Base-by-base conservation (phyloP, 2,329 filamentous ascomycete genomes). In the Colletotrichum acutatum region DNA sequence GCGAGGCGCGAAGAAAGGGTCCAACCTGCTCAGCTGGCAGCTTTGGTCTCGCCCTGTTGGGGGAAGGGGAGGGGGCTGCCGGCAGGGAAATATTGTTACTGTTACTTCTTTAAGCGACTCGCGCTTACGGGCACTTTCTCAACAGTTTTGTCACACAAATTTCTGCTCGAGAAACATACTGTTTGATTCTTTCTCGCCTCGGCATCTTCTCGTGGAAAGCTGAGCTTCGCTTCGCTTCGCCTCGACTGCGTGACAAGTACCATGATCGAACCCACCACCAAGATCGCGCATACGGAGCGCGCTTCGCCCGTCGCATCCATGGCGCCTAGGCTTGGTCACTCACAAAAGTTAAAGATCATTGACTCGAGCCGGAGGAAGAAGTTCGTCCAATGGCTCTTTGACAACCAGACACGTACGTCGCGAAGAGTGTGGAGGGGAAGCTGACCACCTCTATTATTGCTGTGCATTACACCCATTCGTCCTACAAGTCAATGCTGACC, bases 11-110 rank as follows among this genome's bases (percentile, higher is more conserved):
- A 62, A 22, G 14, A n/a, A 22, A 32, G 46, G 60, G 14, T 53
- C 60, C 60, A 53, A 53, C 60, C 42, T n/a, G 28, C 60, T 34
- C 60, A 63, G 42, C n/a, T 12, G 60, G 28, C 60, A 63, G 42
- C 37, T 19, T 49, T 34, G 19, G 42, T 49, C 42, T 49, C 26
- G n/a, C 46, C 60, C 60, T 32, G 28, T 63, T 53, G 42, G 42
- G 42, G 24, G 28, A 26, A 22, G 26, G 5, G 19, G 60, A 8
- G n/a, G 60, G n/a, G 22, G 52, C 42, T 9, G 42, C 42, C 1
- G 42, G 19, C 19, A 49, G 42, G 19, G 7, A 5, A 49, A 22
- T 19, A 49, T 8, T 24, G 46, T 28, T 63, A 49, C 19, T 24
- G 46, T 28, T 53, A 24, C 60, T 26, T 24, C 26, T 32, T 53